phyloP scores from a whole-genome alignment of 1,284 basidiomycete genomes.

The Cronartium quercuum region DNA sequence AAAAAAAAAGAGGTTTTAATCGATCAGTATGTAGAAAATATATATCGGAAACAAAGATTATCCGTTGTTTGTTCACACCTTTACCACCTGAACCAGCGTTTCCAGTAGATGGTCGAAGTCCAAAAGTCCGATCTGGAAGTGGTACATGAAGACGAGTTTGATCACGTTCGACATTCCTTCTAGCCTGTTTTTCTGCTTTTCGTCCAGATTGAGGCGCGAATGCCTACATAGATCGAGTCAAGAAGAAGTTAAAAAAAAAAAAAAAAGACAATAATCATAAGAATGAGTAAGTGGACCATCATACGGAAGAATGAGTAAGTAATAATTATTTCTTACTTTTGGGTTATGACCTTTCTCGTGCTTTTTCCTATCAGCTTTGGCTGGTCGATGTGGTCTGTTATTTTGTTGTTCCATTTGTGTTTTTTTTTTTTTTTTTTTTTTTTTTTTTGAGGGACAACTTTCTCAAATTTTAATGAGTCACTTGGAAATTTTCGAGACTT shows the following conservation, averaged over 20 bases:
- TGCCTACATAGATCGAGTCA: conserved; percentile 51
- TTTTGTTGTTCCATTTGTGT: conserved; percentile 39
- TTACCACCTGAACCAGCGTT: conserved; percentile 35
- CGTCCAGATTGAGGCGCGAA: conserved; percentile 89
- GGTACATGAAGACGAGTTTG: conserved; percentile 95
- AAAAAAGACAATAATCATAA: not conserved
- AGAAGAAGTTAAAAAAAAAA: not conserved
- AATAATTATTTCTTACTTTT: conserved; percentile 60
- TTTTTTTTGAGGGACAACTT: no score
- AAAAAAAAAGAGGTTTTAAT: not conserved
- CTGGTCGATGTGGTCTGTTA: conserved; percentile 52
- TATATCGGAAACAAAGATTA: not conserved
- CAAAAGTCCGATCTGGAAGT: conserved; percentile 82
- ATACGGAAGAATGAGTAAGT: not conserved
- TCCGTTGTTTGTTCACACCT: conserved; percentile 11
- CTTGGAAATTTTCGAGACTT: no score
- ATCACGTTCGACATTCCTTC: conserved; percentile 84
- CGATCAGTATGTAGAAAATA: conserved; percentile 39
- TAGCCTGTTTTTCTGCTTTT: conserved; percentile 76
- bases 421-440: no score
- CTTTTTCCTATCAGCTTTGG: conserved; percentile 58
- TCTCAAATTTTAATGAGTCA: no score
- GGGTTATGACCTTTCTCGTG: conserved; percentile 69
- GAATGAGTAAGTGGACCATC: not conserved
- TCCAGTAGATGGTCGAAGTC: conserved; percentile 5